Base-by-base conservation (phyloP, 768 basidiomycete species). In the Gymnopilus dilepis region DNA sequence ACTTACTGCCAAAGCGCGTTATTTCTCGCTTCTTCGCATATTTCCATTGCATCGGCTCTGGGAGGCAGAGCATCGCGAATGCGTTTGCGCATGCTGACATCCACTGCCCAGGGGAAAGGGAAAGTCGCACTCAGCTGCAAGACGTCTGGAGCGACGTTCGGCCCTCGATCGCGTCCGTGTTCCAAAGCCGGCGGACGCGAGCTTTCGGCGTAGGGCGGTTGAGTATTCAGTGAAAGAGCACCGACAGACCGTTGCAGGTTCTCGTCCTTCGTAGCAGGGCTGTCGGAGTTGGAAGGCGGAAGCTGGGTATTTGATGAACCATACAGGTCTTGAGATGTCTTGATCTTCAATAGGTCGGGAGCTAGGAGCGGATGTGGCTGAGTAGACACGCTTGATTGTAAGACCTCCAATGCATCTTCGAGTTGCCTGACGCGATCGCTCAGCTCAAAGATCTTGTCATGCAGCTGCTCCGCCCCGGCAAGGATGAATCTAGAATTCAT, bases 1-100 rank as follows among this genome's bases (percentile, higher is more conserved):
- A 81, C 87, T 67, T 72, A 89, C 88, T 89, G 89, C 89, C 88
- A 90, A 65, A 89, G 78, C 54, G 88, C 89, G 62, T 90, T 89
- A 65, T 78, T 78, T 57, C 85, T 82, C 38, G 88, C 88, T 73
- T 86, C 84, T 60, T 84, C 80, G 70, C 88, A 89, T 17, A 88
- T 80, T 26, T 79, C 77, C 56, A 82, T 77, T 1, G 89, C 89
- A 62, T 87, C 86, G 57, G 78, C 74, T 56, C 80, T 80, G 19
- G 85, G 78, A 38, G 89, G 89, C 34, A 91, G 79, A 67, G 86
- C 79, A 69, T 82, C 84, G 52, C 87, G 79, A 65, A 91, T 89
- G 37, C 83, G 81, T 65, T 86, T 81, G 41, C 88, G 82, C 68
- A 88, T 85, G 62, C 78, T 79, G 59, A 87, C 81, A 72, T 90